Evolutionary conservation across 2,329 filamentous ascomycete species (phyloP).

Genomic region (Coniochaeta sp.): DNA sequence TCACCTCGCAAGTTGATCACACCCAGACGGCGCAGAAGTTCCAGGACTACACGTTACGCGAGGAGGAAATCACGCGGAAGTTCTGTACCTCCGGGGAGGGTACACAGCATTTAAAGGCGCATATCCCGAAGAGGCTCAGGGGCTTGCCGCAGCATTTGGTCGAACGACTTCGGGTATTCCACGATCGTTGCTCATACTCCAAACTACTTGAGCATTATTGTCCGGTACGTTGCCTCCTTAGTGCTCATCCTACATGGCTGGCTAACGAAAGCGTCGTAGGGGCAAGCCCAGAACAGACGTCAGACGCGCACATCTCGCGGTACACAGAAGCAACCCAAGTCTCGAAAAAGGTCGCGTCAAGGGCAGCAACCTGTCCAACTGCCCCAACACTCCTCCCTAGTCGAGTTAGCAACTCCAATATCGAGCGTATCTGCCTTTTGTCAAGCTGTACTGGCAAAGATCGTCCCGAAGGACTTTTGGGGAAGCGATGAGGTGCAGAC

Average conservation of each 20-base stretch:
- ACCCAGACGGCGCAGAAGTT: slow-evolving; percentile 64
- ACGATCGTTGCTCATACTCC: slow-evolving; percentile 71
- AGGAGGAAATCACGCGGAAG: slow-evolving; percentile 62
- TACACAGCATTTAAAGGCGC: slow-evolving; percentile 15
- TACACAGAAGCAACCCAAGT: slow-evolving; percentile 5
- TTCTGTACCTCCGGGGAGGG: slow-evolving; percentile 20
- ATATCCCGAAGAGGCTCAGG: slow-evolving; percentile 61
- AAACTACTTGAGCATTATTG: slow-evolving; percentile 77
- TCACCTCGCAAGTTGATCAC: slow-evolving; percentile 60
- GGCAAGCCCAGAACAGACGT: not conserved
- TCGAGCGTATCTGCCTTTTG: slow-evolving; percentile 80
- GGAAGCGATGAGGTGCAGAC: slow-evolving; percentile 45
- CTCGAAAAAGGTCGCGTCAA: slow-evolving; percentile 12
- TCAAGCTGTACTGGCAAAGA: slow-evolving; percentile 61
- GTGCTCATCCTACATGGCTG: not conserved
- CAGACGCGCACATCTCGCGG: not conserved
- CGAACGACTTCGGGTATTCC: slow-evolving; percentile 59
- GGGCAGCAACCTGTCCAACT: slow-evolving; percentile 8
- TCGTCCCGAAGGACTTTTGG: slow-evolving; percentile 73
- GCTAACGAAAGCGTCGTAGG: not conserved
- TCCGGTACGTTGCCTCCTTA: slow-evolving; percentile 36
- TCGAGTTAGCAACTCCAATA: slow-evolving; percentile 59
- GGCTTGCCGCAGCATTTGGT: slow-evolving; percentile 54
- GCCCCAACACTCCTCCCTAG: slow-evolving; percentile 45
- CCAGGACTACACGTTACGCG: slow-evolving; percentile 79